Evolutionary conservation across 2,329 filamentous ascomycete genomes (phyloP).

Genomic region (Trichoderma atrobrunneum): DNA sequence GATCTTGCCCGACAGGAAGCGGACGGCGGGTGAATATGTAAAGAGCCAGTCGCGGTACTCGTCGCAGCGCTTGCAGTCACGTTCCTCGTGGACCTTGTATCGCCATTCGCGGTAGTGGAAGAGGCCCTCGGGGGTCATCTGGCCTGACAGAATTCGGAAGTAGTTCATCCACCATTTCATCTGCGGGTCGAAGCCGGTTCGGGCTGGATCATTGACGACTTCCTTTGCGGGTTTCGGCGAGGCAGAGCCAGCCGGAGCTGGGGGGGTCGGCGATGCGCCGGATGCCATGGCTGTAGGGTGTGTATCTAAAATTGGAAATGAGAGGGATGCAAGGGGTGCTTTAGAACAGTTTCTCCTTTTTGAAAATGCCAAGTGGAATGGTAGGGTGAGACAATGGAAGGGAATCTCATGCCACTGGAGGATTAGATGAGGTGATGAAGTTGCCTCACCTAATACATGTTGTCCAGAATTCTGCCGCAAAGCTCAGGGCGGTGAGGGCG

Average conservation of each 20-base stretch:
- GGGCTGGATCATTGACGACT: conserved; percentile 56
- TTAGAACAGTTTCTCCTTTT: background rate
- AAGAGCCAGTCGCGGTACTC: conserved; percentile 80
- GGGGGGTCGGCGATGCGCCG: conserved; percentile 18
- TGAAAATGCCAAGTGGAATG: background rate
- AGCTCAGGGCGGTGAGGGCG: conserved; percentile 14
- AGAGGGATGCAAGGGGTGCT: background rate
- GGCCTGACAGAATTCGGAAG: conserved; percentile 76
- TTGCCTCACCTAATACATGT: conserved; percentile 2
- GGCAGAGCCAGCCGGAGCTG: conserved; percentile 21
- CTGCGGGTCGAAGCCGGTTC: conserved; percentile 62
- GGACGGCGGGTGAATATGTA: conserved; percentile 78
- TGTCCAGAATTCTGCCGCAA: conserved; percentile 21
- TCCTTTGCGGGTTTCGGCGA: conserved; percentile 28
- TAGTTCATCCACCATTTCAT: conserved; percentile 74
- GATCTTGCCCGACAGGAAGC: conserved; percentile 83
- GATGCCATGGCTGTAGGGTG: conserved; percentile 14
- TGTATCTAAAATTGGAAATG: background rate
- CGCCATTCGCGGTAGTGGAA: conserved; percentile 75
- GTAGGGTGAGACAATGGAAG: background rate
- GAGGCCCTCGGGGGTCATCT: conserved; percentile 65
- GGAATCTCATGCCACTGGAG: background rate
- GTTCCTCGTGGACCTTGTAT: conserved; percentile 70
- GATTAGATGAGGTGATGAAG: background rate
- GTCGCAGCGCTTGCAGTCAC: conserved; percentile 80